These are phyloP conservation scores for Penstemon davidsonii DNA, from an alignment of 257 asterid genomes.

Conservation along the genomic window DNA sequence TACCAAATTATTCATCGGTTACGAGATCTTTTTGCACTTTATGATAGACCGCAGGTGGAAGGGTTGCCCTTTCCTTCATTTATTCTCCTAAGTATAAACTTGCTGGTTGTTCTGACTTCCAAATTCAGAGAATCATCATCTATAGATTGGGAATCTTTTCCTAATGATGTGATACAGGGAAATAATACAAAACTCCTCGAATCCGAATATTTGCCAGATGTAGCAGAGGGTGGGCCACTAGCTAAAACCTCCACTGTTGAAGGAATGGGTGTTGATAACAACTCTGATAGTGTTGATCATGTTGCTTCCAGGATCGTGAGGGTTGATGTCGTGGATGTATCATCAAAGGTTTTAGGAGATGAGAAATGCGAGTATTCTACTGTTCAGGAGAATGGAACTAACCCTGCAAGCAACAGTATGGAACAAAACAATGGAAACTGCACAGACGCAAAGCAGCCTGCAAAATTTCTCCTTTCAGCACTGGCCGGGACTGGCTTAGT, in stretches of 20 bases:
- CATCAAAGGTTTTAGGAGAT: conserved; percentile 33
- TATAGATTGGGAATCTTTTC: conserved; percentile 71
- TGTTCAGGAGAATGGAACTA: conserved; percentile 46
- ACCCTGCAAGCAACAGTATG: conserved; percentile 30
- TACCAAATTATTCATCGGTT: conserved; percentile 90
- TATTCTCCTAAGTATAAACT: conserved; percentile 77
- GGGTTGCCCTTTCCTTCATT: conserved; percentile 96
- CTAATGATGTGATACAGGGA: conserved; percentile 35
- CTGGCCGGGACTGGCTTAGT: conserved; percentile 95
- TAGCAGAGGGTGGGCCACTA: conserved; percentile 51
- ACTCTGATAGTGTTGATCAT: conserved; percentile 37
- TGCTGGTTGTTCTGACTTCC: conserved; percentile 78
- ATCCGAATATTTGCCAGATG: conserved; percentile 38
- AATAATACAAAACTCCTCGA: conserved; percentile 33
- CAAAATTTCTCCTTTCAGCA: conserved; percentile 74
- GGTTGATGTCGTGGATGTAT: conserved; percentile 38
- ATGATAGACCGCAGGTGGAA: conserved; percentile 95
- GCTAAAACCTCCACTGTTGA: conserved; percentile 38
- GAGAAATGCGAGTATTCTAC: conserved; percentile 39
- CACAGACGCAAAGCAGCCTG: conserved; percentile 55
- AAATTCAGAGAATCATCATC: conserved; percentile 67
- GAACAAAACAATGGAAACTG: conserved; percentile 45
- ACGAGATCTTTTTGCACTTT: conserved; percentile 94
- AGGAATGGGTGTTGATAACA: conserved; percentile 32
- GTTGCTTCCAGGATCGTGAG: conserved; percentile 29